Percentiles rank a stretch among this genome's conserved stretches.
Evolutionary conservation across 345 rosid genomes (phyloP).

Genomic region (Citrus trifoliata): DNA sequence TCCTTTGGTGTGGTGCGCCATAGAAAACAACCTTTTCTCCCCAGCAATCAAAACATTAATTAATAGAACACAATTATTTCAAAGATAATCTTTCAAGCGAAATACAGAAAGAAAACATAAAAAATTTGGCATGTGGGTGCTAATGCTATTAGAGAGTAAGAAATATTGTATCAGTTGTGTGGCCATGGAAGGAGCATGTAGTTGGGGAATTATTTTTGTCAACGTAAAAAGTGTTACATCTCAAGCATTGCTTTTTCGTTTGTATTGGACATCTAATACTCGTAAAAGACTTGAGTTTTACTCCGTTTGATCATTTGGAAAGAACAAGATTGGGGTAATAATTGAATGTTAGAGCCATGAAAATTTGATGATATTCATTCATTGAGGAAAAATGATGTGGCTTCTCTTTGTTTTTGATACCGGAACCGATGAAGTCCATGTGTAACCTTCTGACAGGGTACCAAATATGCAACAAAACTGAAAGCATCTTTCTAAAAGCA

Average conservation of each 20-base stretch:
- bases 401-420: not conserved
- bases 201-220: conserved; percentile 43
- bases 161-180: conserved; percentile 37
- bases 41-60: conserved; percentile 20
- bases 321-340: not conserved
- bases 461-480: not conserved
- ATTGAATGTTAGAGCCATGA: conserved; percentile 10
- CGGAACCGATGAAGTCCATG: not conserved
- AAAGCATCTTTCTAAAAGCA: not conserved
- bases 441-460: not conserved
- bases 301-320: not conserved
- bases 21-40: conserved; percentile 49
- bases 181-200: conserved; percentile 69
- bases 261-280: conserved; percentile 5
- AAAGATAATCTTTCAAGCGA: too few species aligned
- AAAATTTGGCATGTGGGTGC: too few species aligned
- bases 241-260: conserved; percentile 46
- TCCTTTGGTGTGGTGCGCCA: conserved; percentile 63
- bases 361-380: too few species aligned
- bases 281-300: conserved; percentile 1
- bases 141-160: too few species aligned
- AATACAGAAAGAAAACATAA: too few species aligned
- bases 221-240: conserved; percentile 41
- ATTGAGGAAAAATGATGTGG: not conserved
- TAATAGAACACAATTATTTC: too few species aligned